These are phyloP conservation scores for Chalciporus piperatus DNA, from an alignment of 768 basidiomycete genomes.

Conservation along the genomic window DNA sequence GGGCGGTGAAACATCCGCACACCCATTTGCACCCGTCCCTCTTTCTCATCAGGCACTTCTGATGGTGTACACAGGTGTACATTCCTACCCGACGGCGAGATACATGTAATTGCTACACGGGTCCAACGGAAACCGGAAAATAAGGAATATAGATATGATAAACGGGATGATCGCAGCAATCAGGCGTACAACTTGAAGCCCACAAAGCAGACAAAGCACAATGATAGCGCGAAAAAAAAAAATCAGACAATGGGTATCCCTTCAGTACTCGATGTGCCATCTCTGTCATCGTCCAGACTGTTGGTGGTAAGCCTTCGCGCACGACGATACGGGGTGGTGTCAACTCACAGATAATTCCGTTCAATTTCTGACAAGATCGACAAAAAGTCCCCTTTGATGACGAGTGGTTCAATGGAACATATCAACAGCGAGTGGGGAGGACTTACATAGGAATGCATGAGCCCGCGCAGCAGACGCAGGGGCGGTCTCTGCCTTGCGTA, in stretches of 20 bases:
- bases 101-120: not conserved
- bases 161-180: conserved; percentile 1
- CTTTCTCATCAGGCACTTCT: no score
- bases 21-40: no score
- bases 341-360: conserved; percentile 75
- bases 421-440: not conserved
- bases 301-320: conserved; percentile 33
- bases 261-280: conserved; percentile 48
- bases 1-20: no score
- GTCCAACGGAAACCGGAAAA: not conserved
- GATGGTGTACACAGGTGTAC: no score
- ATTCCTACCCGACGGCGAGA: not conserved
- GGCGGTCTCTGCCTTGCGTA: conserved; percentile 76
- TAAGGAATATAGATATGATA: conserved; percentile 6
- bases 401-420: conserved; percentile 3
- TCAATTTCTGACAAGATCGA: conserved; percentile 91
- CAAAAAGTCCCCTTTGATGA: conserved; percentile 77
- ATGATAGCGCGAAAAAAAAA: not conserved
- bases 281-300: conserved; percentile 44
- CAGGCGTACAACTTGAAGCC: conserved; percentile 1
- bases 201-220: not conserved
- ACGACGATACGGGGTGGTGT: not conserved
- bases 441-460: conserved; percentile 80
- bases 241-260: conserved; percentile 39
- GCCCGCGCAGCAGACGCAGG: conserved; percentile 81